Base-by-base conservation (phyloP, 148 eudicot genomes). In the Nyssa sinensis region DNA sequence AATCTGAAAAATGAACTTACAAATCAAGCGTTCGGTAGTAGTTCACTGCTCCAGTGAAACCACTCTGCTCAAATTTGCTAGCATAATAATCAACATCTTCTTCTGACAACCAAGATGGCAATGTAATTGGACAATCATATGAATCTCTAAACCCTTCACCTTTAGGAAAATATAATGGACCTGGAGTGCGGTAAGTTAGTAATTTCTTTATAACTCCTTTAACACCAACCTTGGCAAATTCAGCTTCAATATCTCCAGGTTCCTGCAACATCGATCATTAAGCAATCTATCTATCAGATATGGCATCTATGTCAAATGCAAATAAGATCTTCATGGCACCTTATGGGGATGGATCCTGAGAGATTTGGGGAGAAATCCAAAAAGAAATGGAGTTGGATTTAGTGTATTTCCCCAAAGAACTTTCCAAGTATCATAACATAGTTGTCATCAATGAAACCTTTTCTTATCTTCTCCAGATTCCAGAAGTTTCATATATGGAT, bases 31-130 rank as follows among this genome's bases (percentile, higher is more conserved):
- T 60, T 37, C 78, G 66, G 72, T 79, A 75, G 28, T 71, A 83
- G 62, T 83, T 83, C 6, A 83, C 35, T 58, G 75, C 80, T 16
- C 86, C 86, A 39, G 86, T 75, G 72, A 83, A 79, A 35, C 82
- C 80, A 32, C 55, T 76, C 41, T 79, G 14, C 58, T 79, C 78
- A 66, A 75, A 79, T 35, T 83, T 83, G 72, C 32, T 39, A n/a
- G 82, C 75, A 30, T 67, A 83, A 25, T 79, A 83, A 21, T 79
- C 66, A 1, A 79, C 39, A 65, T 83, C 75, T 64, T 44, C 51
- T 44, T 75, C 82, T 19, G 69, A 61, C 21, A 83, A 66, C 82
- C 82, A 83, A 72, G 78, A 66, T 21, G 86, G 86, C 64, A 80
- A 71, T 30, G 55, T 23, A 16, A 68, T 29, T 29, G 60, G 62